Base-by-base conservation (phyloP, 2,329 filamentous ascomycete species). In the Colletotrichum orchidophilum region DNA sequence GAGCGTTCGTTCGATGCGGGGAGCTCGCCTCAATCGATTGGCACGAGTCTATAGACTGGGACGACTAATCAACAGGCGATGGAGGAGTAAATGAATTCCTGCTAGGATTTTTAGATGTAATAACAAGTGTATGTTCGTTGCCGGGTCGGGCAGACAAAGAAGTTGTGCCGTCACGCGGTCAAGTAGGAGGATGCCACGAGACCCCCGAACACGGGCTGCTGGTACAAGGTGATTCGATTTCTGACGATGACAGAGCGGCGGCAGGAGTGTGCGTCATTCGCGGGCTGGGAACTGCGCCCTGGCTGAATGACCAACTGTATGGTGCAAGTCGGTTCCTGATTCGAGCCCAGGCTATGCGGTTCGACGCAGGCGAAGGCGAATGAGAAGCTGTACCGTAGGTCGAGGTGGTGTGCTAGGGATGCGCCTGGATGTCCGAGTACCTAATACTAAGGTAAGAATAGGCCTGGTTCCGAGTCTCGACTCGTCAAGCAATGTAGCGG, bases 101-200 rank as follows among this genome's bases (percentile, higher is more conserved):
- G 33, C 29, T 57, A 9, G 31, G 31, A 63, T 66, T 26, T 31
- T 31, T 12, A 27, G 50, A 39, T 31, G 50, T 13, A 59, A 55
- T 59, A 58, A 27, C 24, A 26, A 62, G 50, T 21, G 7, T 59
- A 42, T 33, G 21, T 24, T 49, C 21, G 59, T 63, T 58, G 61
- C 49, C 24, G 49, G 46, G 50, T 62, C 55, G 53, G 70, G 61
- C 57, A 66, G 53, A 46, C 62, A 67, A 35, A 61, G 31, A 24
- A 29, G 49, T 33, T 59, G 71, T 53, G 71, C 39, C 50, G 72
- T 73, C 72, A 74, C 62, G 70, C 66, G 72, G 70, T 73, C 72
- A 74, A 73, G 72, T 74, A 63, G 67, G 72, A 67, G 60, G 63
- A 73, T 63, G 72, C 72, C 72, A 74, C 72, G 72, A 74, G 72